Percentiles rank a stretch among this genome's conserved stretches.
phyloP scores from a whole-genome alignment of 1,139 yeast genomes.

The Saccharomyces hybrid region DNA sequence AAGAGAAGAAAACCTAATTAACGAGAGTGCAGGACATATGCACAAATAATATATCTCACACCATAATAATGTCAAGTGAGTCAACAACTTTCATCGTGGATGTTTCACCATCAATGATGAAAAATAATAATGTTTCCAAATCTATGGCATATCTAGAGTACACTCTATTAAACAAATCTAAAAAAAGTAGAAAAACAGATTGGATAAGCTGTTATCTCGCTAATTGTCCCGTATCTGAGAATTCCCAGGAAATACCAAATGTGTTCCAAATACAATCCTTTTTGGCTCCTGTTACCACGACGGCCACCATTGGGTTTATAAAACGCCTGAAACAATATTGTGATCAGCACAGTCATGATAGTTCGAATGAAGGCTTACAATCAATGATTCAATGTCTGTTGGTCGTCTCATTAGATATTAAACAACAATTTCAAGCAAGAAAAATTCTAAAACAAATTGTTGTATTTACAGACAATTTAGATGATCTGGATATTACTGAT shows the following conservation, averaged over 20 bases:
- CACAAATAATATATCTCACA: not conserved
- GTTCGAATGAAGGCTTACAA: constrained; percentile 3
- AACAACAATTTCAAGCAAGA: constrained; percentile 28
- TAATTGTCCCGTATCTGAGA: constrained; percentile 22
- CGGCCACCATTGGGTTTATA: constrained; percentile 8
- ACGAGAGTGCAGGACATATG: not conserved
- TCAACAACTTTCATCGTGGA: constrained; percentile 8
- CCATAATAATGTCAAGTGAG: not conserved
- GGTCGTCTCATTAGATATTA: constrained; percentile 31
- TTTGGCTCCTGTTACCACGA: constrained; percentile 21
- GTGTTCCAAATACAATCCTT: constrained; percentile 20
- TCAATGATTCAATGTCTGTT: constrained; percentile 27
- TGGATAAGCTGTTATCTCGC: constrained; percentile 25
- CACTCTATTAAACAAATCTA: constrained; percentile 22
- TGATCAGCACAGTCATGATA: not conserved
- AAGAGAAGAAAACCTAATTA: not conserved
- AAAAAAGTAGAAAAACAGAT: constrained; percentile 26
- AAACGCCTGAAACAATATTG: constrained; percentile 3
- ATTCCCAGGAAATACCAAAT: constrained; percentile 22
- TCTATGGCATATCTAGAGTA: constrained; percentile 23
- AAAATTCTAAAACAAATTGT: constrained; percentile 36
- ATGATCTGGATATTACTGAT: constrained; percentile 33
- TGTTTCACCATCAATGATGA: constrained; percentile 18
- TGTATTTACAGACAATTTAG: constrained; percentile 39
- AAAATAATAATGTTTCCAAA: constrained; percentile 10